A percentile compares a stretch with the other conserved stretches of the same genome.
Conservation (phyloP, 176 grass and related monocot species). For the Triticum timopheevii region DNA sequence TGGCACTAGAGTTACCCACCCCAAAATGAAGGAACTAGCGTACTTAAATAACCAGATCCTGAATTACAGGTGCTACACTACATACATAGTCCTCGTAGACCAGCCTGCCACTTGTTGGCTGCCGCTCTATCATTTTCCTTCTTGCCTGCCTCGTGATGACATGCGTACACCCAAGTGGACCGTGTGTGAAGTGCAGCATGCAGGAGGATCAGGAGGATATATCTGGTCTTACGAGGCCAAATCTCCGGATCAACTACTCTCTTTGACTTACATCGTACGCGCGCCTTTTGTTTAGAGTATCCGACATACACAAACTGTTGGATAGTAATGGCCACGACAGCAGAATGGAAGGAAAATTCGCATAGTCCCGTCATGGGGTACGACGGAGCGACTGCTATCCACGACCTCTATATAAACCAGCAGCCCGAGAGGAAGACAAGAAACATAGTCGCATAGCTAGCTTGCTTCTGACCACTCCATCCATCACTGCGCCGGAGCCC, state of each 20-base stretch:
- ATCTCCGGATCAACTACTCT: constrained; percentile 22
- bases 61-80: too few species aligned
- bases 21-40: too few species aligned
- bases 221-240: constrained; percentile 27
- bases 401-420: constrained; percentile 17
- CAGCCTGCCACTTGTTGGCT: too few species aligned
- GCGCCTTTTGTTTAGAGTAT: background rate
- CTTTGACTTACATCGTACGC: constrained; percentile 31
- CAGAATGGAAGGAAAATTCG: background rate
- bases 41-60: too few species aligned
- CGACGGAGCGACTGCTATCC: background rate
- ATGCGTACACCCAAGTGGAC: background rate
- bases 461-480: too few species aligned
- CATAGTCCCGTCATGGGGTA: background rate
- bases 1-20: too few species aligned
- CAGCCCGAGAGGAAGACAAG: background rate
- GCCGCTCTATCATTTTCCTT: background rate
- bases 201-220: constrained; percentile 31
- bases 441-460: background rate
- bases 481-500: too few species aligned
- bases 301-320: background rate
- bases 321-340: background rate
- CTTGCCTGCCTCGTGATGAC: background rate
- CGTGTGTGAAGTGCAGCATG: constrained; percentile 26
- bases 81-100: too few species aligned